A percentile compares a stretch with the other conserved stretches of the same genome.
Conservation (phyloP, 1,284 basidiomycete species). For the Meripilus lineatus region DNA sequence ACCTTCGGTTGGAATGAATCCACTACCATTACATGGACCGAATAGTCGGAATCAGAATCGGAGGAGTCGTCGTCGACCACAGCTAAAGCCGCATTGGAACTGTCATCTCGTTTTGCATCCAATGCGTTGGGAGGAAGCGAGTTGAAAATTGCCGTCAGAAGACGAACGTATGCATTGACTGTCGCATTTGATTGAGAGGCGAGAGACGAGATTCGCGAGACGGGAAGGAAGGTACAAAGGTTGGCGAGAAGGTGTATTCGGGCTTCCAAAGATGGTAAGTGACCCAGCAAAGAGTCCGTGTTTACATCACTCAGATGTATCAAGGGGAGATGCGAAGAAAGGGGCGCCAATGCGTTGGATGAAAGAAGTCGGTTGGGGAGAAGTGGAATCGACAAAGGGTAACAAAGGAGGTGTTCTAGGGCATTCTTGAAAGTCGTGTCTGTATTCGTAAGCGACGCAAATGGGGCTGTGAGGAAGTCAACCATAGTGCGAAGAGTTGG, state of each 20-base stretch:
- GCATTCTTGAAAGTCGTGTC: conserved; percentile 23
- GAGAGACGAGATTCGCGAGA: conserved; percentile 43
- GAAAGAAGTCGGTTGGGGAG: conserved; percentile 64
- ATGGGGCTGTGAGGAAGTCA: conserved; percentile 35
- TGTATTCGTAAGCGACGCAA: conserved; percentile 26
- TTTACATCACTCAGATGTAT: conserved; percentile 31
- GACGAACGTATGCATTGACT: conserved; percentile 49
- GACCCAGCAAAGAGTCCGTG: conserved; percentile 18
- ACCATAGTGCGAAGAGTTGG: conserved; percentile 40
- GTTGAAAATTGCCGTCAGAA: conserved; percentile 49
- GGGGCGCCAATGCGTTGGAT: conserved; percentile 39
- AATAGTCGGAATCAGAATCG: conserved; percentile 39
- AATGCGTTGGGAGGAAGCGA: conserved; percentile 48
- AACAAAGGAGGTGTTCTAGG: conserved; percentile 34
- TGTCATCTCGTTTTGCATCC: conserved; percentile 35
- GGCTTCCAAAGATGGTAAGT: conserved; percentile 27
- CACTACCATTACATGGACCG: conserved; percentile 32
- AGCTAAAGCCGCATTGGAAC: conserved; percentile 14
- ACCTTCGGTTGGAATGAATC: conserved; percentile 29
- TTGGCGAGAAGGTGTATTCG: conserved; percentile 63
- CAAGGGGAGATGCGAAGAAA: conserved; percentile 45
- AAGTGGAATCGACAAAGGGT: conserved; percentile 58
- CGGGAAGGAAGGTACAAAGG: conserved; percentile 53
- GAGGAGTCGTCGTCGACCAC: conserved; percentile 31
- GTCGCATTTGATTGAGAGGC: conserved; percentile 36